These are phyloP conservation scores for Erysimum cheiri DNA, from an alignment of 441 rosid species.

Conservation along the genomic window DNA sequence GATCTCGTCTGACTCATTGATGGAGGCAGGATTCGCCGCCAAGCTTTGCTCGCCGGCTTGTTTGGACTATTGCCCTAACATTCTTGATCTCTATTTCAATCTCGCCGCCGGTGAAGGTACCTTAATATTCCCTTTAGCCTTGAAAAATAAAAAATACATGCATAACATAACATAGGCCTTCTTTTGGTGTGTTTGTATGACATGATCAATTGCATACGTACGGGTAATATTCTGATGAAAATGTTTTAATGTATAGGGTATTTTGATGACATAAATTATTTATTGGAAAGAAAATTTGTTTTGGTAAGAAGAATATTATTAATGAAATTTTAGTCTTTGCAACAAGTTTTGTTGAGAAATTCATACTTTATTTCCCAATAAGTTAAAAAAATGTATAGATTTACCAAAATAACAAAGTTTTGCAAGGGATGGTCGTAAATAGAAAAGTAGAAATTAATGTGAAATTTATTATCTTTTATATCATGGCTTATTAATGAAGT, in stretches of 20 bases:
- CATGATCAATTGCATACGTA: background rate
- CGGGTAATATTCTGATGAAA: background rate
- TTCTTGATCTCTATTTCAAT: slow-evolving; percentile 89
- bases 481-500: slow-evolving; percentile 20
- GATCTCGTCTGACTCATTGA: slow-evolving; percentile 87
- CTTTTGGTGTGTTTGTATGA: background rate
- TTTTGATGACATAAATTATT: background rate
- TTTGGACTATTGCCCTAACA: slow-evolving; percentile 80
- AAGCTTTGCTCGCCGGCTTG: slow-evolving; percentile 88
- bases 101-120: slow-evolving; percentile 97
- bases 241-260: background rate
- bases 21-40: slow-evolving; percentile 74
- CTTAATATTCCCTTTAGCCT: background rate
- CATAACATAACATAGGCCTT: background rate
- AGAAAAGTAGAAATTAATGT: background rate
- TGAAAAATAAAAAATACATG: background rate
- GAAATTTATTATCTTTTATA: slow-evolving; percentile 3
- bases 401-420: background rate
- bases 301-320: background rate
- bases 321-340: background rate
- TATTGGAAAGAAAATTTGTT: background rate
- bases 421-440: background rate
- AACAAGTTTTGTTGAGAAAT: background rate
- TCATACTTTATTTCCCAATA: background rate
- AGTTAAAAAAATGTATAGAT: background rate